phyloP scores from a whole-genome alignment of 192 early-diverging fungal species.

The Anaeromyces robustus region DNA sequence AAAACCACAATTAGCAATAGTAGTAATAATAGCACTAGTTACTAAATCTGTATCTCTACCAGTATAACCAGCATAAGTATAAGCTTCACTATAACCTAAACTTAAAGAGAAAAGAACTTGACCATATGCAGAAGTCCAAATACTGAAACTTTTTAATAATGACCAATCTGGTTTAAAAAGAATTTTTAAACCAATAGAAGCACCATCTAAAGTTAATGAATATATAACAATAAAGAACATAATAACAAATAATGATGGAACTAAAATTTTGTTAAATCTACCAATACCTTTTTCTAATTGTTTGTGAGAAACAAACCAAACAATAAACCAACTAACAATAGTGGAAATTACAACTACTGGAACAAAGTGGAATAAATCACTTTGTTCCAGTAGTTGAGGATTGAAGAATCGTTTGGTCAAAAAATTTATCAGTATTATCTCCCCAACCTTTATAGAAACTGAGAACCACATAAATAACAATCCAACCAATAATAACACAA shows the following conservation, averaged over 20 bases:
- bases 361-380: background rate
- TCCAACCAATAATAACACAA: background rate
- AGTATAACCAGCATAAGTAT: background rate
- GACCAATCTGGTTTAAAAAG: background rate
- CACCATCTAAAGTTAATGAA: background rate
- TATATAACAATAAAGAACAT: background rate
- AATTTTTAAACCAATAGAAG: background rate
- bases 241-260: background rate
- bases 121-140: background rate
- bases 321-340: background rate
- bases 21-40: background rate
- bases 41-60: background rate
- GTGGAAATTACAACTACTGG: background rate
- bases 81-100: background rate
- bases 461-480: background rate
- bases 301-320: background rate
- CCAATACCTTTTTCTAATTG: background rate
- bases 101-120: background rate
- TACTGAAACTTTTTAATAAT: background rate
- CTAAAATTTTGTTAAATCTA: background rate
- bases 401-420: too few species aligned
- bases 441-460: background rate
- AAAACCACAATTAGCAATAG: background rate
- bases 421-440: background rate
- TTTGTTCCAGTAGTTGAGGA: too few species aligned